Base-by-base conservation (phyloP, 2,329 filamentous ascomycete species). In the Graphiopsis chlorocephala region DNA sequence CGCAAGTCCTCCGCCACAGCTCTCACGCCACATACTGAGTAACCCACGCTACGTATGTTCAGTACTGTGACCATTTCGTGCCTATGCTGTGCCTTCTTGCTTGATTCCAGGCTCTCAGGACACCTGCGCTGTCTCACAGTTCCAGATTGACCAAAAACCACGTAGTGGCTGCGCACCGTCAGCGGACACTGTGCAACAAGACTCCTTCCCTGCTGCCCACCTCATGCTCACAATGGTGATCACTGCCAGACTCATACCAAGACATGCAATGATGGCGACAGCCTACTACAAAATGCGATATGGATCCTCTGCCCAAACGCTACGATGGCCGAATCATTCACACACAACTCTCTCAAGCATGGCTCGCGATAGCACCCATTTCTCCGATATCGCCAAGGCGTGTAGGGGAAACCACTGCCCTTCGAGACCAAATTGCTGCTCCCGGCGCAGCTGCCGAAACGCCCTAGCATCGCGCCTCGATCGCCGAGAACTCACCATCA, bases 401-500 rank as follows among this genome's bases (percentile, higher is more conserved):
- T 62, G 60, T 35, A 25, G 33, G 14, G 38, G 48, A 5, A 45
- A 31, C 3, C 60, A 62, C 59, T 61, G 59, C 47, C 23, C 25
- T 7, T 55, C 48, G 23, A 31, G 31, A 11, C 14, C 20, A 14
- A 26, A 8, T 12, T 26, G 20, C 23, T 61, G 59, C 31, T 53
- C 20, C 2, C 7, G 17, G 2, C 33, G 33, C 23, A 38, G 20
- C 60, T 62, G 60, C 25, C 23, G 17, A n/a, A 20, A 31, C 26
- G 60, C 60, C 4, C 7, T 62, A 12, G 25, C 60, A n/a, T 53
- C 60, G 11, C 60, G 60, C 1, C 48, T 62, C 3, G 60, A 47
- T 14, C 60, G 60, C 5, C 60, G 60, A n/a, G 15, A 62, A n/a
- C 23, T 62, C 60, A 38, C 31, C 15, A 53, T 62, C 25, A 62